Evolutionary conservation across 495 filamentous ascomycete genomes (phyloP).

Genomic region (Penicillium macrosclerotiorum): DNA sequence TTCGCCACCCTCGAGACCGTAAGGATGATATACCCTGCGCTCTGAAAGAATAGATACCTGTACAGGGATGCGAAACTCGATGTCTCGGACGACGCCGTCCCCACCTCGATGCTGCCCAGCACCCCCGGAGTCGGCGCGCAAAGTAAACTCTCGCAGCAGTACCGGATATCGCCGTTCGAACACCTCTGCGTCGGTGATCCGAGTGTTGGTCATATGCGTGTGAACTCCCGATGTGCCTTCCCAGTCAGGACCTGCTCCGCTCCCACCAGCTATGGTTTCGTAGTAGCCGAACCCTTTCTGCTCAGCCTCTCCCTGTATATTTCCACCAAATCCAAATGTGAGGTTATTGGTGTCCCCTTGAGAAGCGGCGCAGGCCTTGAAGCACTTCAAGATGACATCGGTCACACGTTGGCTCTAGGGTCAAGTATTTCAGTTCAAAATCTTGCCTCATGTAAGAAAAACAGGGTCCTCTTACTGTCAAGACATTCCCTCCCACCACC

Average conservation of each 20-base stretch:
- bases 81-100: constrained; percentile 37
- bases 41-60: constrained; percentile 87
- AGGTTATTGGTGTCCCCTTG: constrained; percentile 87
- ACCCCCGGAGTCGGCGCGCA: constrained; percentile 67
- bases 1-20: constrained; percentile 80
- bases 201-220: constrained; percentile 93
- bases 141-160: constrained; percentile 74
- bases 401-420: constrained; percentile 68
- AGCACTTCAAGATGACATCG: constrained; percentile 84
- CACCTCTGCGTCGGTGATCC: constrained; percentile 88
- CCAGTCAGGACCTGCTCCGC: constrained; percentile 80
- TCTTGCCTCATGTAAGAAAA: not conserved
- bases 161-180: constrained; percentile 90
- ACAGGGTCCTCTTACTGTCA: constrained; percentile 48
- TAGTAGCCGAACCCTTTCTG: constrained; percentile 80
- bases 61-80: constrained; percentile 51
- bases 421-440: not conserved
- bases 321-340: constrained; percentile 42
- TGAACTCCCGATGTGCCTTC: constrained; percentile 85
- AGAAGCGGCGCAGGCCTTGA: constrained; percentile 79
- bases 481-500: constrained; percentile 86
- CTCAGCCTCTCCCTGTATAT: constrained; percentile 21
- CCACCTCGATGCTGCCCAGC: constrained; percentile 36
- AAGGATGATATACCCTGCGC: constrained; percentile 78
- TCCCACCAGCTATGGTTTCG: constrained; percentile 88